Conservation (phyloP, 2,329 filamentous ascomycete genomes). For the Nigrospora oryzae region DNA sequence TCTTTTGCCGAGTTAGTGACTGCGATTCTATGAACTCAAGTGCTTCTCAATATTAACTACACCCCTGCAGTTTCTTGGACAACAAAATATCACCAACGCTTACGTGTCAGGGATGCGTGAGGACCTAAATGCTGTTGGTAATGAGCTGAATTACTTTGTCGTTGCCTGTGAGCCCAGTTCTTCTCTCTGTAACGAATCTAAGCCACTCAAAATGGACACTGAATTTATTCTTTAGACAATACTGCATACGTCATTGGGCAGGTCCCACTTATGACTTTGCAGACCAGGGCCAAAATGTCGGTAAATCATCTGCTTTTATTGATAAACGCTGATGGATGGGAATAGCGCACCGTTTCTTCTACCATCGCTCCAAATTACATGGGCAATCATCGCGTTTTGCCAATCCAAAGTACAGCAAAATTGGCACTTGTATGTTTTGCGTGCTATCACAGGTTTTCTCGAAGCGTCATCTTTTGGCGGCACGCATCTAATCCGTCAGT, state of each 20-base stretch:
- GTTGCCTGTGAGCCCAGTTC: no score
- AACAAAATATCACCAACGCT: no score
- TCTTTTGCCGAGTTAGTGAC: no score
- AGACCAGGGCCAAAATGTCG: constrained; percentile 15
- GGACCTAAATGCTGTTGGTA: no score
- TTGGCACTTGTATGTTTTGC: background rate
- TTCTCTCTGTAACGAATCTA: no score
- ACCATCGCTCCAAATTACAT: constrained; percentile 9
- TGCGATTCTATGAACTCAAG: no score
- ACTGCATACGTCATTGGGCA: constrained; percentile 21
- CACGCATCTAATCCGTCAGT: constrained; percentile 18
- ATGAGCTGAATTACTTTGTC: no score
- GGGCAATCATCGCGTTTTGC: background rate
- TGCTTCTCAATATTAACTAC: no score
- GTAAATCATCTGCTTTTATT: background rate
- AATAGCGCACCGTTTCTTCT: constrained; percentile 8
- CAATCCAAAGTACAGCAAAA: constrained; percentile 8
- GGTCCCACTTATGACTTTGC: constrained; percentile 17
- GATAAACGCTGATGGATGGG: background rate
- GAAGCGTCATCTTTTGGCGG: constrained; percentile 17
- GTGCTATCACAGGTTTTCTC: constrained; percentile 4
- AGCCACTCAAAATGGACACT: no score
- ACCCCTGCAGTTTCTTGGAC: no score
- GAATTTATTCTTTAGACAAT: constrained; percentile 20
- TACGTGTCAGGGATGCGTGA: no score